phyloP scores from a whole-genome alignment of 1,139 yeast species.

The Geotrichum candidum region DNA sequence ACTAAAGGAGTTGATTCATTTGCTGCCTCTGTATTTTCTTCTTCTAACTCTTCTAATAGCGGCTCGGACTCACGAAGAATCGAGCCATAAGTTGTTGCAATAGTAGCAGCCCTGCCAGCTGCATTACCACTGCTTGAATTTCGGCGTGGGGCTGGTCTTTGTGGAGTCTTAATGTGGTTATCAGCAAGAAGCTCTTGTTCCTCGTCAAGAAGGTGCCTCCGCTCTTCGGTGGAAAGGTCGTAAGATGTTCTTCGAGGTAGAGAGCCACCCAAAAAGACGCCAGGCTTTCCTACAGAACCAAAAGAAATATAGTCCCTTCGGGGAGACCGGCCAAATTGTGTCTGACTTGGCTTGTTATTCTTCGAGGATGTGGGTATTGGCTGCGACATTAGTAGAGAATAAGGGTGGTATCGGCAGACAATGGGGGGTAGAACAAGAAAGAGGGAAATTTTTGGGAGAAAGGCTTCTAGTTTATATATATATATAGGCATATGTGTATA shows the following conservation, averaged over 20 bases:
- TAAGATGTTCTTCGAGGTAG: constrained; percentile 7
- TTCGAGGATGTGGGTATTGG: constrained; percentile 7
- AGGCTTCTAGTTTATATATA: background rate
- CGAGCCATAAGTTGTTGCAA: constrained; percentile 6
- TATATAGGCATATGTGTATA: too few species aligned
- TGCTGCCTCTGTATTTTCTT: background rate
- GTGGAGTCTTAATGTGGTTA: constrained; percentile 9
- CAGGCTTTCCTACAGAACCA: constrained; percentile 20
- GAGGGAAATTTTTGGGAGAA: background rate
- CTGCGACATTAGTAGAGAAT: background rate
- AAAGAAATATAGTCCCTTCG: constrained; percentile 17
- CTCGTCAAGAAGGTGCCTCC: constrained; percentile 15
- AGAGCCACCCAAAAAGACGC: constrained; percentile 12
- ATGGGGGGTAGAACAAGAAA: background rate
- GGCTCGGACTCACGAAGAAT: background rate
- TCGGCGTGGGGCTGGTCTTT: background rate
- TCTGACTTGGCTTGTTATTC: background rate
- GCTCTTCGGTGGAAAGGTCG: constrained; percentile 12
- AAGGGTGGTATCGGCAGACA: background rate
- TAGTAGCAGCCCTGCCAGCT: background rate
- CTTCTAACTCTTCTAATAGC: background rate
- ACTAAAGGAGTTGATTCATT: constrained; percentile 6
- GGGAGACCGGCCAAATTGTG: constrained; percentile 16
- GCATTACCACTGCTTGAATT: background rate
- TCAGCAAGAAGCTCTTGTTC: constrained; percentile 18